Conservation (phyloP, 2,329 filamentous ascomycete genomes). For the Colletotrichum viniferum region DNA sequence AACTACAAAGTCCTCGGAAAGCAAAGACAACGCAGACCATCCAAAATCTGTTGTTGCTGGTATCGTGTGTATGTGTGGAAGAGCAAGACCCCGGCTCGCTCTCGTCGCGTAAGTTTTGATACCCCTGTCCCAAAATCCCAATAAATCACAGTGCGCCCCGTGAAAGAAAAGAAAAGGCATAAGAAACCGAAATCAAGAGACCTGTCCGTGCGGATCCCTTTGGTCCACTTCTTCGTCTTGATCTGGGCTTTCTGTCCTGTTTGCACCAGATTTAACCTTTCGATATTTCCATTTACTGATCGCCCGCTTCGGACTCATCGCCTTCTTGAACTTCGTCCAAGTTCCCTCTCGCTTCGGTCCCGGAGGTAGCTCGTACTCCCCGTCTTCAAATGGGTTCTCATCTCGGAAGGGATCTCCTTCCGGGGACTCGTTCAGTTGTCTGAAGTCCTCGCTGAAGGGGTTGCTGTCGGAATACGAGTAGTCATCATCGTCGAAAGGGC, state of each 20-base stretch:
- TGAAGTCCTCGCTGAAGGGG: slow-evolving; percentile 12
- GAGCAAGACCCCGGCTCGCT: neutral
- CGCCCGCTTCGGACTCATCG: slow-evolving; percentile 13
- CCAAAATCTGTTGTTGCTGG: neutral
- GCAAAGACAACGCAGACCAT: neutral
- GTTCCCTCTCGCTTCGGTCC: neutral
- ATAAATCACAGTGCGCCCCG: neutral
- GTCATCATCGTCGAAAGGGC: slow-evolving; percentile 12
- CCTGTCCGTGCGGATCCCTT: neutral
- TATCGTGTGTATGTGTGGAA: neutral
- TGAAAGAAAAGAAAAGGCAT: neutral
- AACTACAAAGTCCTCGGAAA: neutral
- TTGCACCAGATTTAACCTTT: neutral
- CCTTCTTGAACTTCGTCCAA: slow-evolving; percentile 18
- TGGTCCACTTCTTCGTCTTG: neutral
- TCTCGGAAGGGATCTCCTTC: neutral
- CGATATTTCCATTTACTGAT: slow-evolving; percentile 19
- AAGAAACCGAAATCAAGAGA: neutral
- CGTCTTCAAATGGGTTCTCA: slow-evolving; percentile 11
- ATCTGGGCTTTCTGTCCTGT: neutral
- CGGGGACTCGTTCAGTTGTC: neutral
- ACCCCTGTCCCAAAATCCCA: neutral
- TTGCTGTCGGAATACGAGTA: slow-evolving; percentile 10
- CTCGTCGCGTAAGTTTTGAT: neutral
- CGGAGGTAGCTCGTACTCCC: slow-evolving; percentile 12